phyloP scores from a whole-genome alignment of 805 yeast genomes.

The Yamadazyma sp. region DNA sequence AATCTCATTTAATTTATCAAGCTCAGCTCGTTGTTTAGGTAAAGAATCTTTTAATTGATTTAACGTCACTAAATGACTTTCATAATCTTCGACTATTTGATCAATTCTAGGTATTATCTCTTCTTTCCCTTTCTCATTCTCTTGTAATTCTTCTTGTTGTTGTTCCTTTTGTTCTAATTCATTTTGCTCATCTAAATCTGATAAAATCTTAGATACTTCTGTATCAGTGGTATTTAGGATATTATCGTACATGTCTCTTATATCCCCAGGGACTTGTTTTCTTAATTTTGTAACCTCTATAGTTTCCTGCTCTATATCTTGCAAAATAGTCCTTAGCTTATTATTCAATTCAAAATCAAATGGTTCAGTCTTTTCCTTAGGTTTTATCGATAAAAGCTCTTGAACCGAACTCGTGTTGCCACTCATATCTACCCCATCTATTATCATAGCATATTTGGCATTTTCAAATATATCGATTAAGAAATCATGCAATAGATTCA shows the following conservation, averaged over 20 bases:
- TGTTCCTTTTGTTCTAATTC: not conserved
- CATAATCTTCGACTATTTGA: conserved; percentile 23
- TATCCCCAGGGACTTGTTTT: conserved; percentile 46
- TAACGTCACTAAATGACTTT: conserved; percentile 25
- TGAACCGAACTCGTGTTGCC: conserved; percentile 16
- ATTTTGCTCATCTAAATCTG: conserved; percentile 14
- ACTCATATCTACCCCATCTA: conserved; percentile 52
- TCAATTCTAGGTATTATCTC: conserved; percentile 11
- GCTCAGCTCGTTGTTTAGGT: conserved; percentile 34
- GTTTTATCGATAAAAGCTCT: conserved; percentile 24
- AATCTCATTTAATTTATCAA: conserved; percentile 32
- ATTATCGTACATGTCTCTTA: conserved; percentile 35
- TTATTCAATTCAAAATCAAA: conserved; percentile 66
- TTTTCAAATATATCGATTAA: conserved; percentile 54
- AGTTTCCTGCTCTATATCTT: conserved; percentile 61
- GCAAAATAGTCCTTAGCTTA: conserved; percentile 52
- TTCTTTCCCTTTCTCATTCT: not conserved
- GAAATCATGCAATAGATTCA: conserved; percentile 41
- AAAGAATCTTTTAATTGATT: conserved; percentile 31
- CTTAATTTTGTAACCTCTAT: conserved; percentile 55
- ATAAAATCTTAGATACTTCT: conserved; percentile 25
- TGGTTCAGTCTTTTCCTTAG: conserved; percentile 55
- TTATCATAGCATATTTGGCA: conserved; percentile 51
- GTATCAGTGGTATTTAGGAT: conserved; percentile 28
- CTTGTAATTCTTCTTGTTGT: not conserved